Conservation (phyloP, 108 stramenopile species). For the Cylindrotheca closterium region DNA sequence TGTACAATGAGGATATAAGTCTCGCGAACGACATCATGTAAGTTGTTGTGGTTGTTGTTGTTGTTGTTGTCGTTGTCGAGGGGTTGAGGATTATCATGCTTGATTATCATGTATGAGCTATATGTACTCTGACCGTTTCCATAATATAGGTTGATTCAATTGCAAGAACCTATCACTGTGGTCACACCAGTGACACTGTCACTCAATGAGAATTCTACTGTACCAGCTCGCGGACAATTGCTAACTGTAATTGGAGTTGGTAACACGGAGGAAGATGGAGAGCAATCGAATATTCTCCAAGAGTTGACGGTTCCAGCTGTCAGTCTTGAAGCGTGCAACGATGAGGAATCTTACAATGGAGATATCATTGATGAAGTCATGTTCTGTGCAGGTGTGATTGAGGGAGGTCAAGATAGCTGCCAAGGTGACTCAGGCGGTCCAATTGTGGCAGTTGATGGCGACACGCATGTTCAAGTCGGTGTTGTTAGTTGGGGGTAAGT, state of each 20-base stretch:
- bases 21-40: no score
- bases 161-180: conserved; percentile 17
- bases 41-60: no score
- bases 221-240: conserved; percentile 23
- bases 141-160: no score
- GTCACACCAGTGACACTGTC: conserved; percentile 8
- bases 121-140: no score
- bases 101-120: no score
- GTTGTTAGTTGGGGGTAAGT: conserved; percentile 47
- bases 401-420: conserved; percentile 45
- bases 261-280: conserved; percentile 33
- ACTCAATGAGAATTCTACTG: conserved; percentile 9
- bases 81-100: no score
- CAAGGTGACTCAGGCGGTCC: conserved; percentile 48
- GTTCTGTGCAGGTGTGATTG: conserved; percentile 20
- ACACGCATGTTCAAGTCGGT: conserved; percentile 28
- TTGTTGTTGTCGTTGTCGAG: no score
- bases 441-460: conserved; percentile 8
- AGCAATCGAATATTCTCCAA: conserved; percentile 16
- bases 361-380: background rate
- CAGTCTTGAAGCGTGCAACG: conserved; percentile 3
- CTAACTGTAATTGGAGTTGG: conserved; percentile 56
- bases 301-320: conserved; percentile 24
- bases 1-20: no score
- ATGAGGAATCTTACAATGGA: conserved; percentile 8